These are phyloP conservation scores for Trapa bicornis DNA, from an alignment of 345 rosid species.

Conservation along the genomic window DNA sequence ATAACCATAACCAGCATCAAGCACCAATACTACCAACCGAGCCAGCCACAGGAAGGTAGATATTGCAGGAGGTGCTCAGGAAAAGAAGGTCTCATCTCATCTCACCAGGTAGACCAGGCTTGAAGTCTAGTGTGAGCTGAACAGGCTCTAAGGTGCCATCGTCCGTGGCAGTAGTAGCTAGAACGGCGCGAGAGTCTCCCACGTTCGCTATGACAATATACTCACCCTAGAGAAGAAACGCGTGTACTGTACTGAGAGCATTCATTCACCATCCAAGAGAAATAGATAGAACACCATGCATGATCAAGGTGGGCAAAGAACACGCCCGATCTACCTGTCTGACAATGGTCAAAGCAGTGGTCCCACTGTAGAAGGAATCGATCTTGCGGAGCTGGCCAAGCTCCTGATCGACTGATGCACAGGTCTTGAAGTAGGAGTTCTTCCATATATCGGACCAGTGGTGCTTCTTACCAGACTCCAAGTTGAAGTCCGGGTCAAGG, in stretches of 20 bases:
- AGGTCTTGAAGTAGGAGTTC: constrained; percentile 62
- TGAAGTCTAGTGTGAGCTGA: constrained; percentile 84
- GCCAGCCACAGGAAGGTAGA: too few species aligned
- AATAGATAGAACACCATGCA: too few species aligned
- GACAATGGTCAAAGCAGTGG: constrained; percentile 71
- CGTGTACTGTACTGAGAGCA: too few species aligned
- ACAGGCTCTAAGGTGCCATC: constrained; percentile 58
- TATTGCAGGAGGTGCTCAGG: not conserved
- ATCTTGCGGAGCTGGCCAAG: constrained; percentile 53
- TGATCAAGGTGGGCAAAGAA: not conserved
- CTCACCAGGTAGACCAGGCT: constrained; percentile 81
- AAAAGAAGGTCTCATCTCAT: not conserved
- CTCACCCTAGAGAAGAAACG: constrained; percentile 41
- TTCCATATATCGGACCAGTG: constrained; percentile 60
- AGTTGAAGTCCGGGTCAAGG: constrained; percentile 29
- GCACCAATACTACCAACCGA: too few species aligned
- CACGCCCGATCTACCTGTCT: constrained; percentile 44
- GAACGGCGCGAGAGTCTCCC: constrained; percentile 87
- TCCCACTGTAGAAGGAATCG: constrained; percentile 71
- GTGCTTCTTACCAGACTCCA: constrained; percentile 43
- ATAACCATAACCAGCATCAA: constrained; percentile 3
- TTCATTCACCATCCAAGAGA: too few species aligned
- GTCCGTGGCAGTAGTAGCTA: constrained; percentile 52
- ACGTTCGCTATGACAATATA: constrained; percentile 55
- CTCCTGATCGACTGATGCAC: constrained; percentile 70